Evolutionary conservation across 345 rosid genomes (phyloP), one percentile per base, ranked within the genome.

Genomic region (Hibiscus syriacus): DNA sequence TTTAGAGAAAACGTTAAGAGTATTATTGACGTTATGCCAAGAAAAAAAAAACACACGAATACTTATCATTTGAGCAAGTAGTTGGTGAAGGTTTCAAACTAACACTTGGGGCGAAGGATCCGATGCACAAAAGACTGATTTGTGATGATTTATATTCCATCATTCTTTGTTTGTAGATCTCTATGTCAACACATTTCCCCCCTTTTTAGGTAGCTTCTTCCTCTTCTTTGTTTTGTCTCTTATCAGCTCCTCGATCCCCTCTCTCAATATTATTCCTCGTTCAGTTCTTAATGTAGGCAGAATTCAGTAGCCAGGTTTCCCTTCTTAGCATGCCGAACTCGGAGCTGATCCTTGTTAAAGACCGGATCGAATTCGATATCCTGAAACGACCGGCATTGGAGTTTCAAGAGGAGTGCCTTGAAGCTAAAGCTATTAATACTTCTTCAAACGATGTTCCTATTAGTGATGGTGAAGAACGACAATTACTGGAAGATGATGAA

Each of bases 21-120:
- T n/a, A n/a, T n/a, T n/a, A n/a, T n/a, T n/a, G n/a, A n/a, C n/a
- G n/a, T n/a, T n/a, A n/a, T n/a, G n/a, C n/a, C n/a, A n/a, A n/a
- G n/a, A n/a, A n/a, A n/a, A n/a, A n/a, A n/a, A n/a, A n/a, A n/a
- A n/a, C n/a, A n/a, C n/a, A n/a, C n/a, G n/a, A n/a, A 38, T 38
- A 38, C 41, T 38, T 13, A n/a, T 45, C 19, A 45, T 45, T 45
- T 45, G 17, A 5, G 50, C 50, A 16, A 19, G 53, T 49, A 49
- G 53, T 49, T 17, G 23, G 53, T 49, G 53, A 49, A 17, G 53
- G 20, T n/a, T 49, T 49, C 17, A 49, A 49, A 23, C 53, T 17
- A 49, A 49, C 10, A n/a, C 53, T 49, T n/a, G 19, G 3, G 49
- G 73, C 73, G 73, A 70, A 36, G 78, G 81, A 80, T 80, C 81